These are phyloP conservation scores for Dictyostelium capitatum DNA, from an alignment of 78 protist species.

Conservation along the genomic window DNA sequence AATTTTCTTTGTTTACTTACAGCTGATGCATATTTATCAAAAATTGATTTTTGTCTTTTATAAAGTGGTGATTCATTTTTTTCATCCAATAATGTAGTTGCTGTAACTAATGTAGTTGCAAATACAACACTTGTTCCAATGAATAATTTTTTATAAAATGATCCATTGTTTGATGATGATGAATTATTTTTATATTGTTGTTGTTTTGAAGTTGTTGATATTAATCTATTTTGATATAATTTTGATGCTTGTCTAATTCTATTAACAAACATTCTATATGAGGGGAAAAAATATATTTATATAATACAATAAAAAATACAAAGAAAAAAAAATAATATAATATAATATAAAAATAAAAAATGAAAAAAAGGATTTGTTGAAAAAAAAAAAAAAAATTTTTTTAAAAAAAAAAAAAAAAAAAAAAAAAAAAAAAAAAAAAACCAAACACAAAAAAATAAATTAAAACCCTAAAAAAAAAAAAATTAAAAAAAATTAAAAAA, in stretches of 20 bases:
- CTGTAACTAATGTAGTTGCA: neutral
- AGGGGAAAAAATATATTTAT: neutral
- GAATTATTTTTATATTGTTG: neutral
- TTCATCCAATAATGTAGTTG: neutral
- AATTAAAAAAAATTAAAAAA: neutral
- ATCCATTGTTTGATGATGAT: neutral
- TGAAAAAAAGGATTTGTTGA: neutral
- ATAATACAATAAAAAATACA: neutral
- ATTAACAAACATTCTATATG: neutral
- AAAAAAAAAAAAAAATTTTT: neutral
- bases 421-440: neutral
- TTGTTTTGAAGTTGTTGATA: neutral
- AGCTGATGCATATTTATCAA: constrained; percentile 68
- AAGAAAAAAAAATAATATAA: neutral
- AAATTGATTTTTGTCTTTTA: constrained; percentile 51
- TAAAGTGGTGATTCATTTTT: neutral
- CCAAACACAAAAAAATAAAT: neutral
- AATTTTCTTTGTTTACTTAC: constrained; percentile 22
- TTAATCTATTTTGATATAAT: neutral
- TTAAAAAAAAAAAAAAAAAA: neutral
- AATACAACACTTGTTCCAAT: neutral
- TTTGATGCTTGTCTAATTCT: neutral
- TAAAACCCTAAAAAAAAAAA: neutral
- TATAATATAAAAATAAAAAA: neutral
- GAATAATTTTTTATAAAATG: neutral